Evolutionary conservation across 345 rosid species (phyloP).

Genomic region (Hibiscus syriacus): DNA sequence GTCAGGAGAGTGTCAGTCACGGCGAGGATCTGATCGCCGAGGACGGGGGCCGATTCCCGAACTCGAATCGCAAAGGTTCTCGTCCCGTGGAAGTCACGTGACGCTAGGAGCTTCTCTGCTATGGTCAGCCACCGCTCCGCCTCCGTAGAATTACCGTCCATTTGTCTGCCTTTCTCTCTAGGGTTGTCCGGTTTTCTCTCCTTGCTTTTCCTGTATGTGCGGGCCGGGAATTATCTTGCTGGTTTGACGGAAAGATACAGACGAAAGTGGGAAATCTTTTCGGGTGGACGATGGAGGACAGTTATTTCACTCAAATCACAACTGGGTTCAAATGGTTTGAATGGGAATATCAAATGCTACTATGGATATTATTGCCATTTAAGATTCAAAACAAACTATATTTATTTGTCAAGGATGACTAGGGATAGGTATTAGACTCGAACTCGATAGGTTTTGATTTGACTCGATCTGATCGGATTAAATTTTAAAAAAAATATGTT

Average conservation of each 20-base stretch:
- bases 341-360: not conserved
- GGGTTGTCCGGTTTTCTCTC: not conserved
- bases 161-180: slow-evolving; percentile 14
- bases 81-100: slow-evolving; percentile 74
- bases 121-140: slow-evolving; percentile 82
- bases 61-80: slow-evolving; percentile 76
- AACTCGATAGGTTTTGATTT: no score
- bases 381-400: not conserved
- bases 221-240: not conserved
- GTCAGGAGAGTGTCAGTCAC: slow-evolving; percentile 71
- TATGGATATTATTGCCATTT: not conserved
- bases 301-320: not conserved
- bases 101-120: slow-evolving; percentile 76
- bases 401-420: no score
- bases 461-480: no score
- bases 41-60: slow-evolving; percentile 66
- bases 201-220: not conserved
- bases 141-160: slow-evolving; percentile 46
- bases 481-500: no score
- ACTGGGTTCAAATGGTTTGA: not conserved
- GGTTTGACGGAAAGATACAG: not conserved
- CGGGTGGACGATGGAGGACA: not conserved
- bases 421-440: no score
- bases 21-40: slow-evolving; percentile 63
- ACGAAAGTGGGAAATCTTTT: not conserved